phyloP scores from a whole-genome alignment of 176 grass and related monocot genomes.

The Aegilops bicornis region DNA sequence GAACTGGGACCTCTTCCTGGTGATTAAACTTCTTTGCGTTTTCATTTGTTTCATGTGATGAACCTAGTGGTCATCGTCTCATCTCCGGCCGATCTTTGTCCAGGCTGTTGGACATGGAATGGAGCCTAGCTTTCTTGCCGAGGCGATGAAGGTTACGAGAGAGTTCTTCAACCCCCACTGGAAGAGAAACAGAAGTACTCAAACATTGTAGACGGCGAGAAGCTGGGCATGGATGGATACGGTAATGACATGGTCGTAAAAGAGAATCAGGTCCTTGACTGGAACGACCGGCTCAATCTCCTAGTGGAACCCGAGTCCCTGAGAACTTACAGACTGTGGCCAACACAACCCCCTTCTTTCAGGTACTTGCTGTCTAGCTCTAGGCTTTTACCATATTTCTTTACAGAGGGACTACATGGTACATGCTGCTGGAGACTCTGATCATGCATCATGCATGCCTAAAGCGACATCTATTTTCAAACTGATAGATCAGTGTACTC shows the following conservation, averaged over 20 bases:
- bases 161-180: neutral
- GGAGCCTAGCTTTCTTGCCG: neutral
- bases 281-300: neutral
- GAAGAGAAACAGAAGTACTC: neutral
- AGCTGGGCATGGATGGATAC: neutral
- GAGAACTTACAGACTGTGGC: neutral
- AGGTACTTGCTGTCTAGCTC: neutral
- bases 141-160: neutral
- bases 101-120: neutral
- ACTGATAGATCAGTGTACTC: no score
- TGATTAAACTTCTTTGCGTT: neutral
- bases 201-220: neutral
- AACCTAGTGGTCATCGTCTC: no score
- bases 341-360: neutral
- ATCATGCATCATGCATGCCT: no score
- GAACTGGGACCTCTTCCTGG: neutral
- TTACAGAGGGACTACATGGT: no score
- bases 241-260: neutral
- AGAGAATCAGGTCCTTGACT: neutral
- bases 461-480: no score
- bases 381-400: neutral
- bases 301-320: neutral
- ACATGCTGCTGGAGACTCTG: no score
- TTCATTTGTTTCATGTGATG: neutral
- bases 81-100: neutral